Evolutionary conservation across 495 filamentous ascomycete genomes (phyloP), one percentile per base, ranked within the genome.

Genomic region (Monascus purpureus): DNA sequence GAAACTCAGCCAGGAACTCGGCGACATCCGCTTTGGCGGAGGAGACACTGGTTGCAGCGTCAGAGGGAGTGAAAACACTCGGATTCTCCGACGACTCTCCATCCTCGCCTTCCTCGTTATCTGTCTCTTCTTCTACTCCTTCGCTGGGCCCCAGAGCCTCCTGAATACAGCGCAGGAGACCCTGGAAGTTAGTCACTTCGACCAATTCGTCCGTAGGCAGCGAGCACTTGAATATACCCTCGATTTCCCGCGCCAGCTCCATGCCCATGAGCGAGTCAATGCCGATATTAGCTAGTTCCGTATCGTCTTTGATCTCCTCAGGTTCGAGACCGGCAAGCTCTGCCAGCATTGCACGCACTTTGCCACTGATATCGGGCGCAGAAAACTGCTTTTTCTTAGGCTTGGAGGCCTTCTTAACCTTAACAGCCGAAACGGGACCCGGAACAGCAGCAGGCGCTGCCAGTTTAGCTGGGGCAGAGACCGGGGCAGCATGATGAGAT

Each of bases 221-320:
- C 0, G 50, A 52, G 30, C 47, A 50, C 14, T 67, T 53, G 41
- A 73, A 67, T 0, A 30, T 38, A 0, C 25, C 32, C 24, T 74
- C 65, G 6, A 74, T 36, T 32, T 75, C 68, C 0, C 50, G 52
- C 1, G 55, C 61, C 36, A 74, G 37, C 44, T 75, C 70, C 67
- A 69, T 68, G 0, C 59, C 63, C 46, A 68, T 57, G 0, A 75
- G 49, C 0, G 68, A 75, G 33, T 75, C 70, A 9, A 75, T 66
- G 0, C 70, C 68, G 6, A 69, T 22, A 12, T 72, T 63, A 5
- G 53, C 56, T 14, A 72, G 47, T 3, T 54, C 40, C 1, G 40
- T 46, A 15, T 61, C 47, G 12, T n/a, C n/a, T n/a, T n/a, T n/a
- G n/a, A n/a, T 43, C 12, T 68, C 63, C 2, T 45, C 32, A 0